These are phyloP conservation scores for Comarum palustre DNA, from an alignment of 306 rosid species.

Conservation along the genomic window DNA sequence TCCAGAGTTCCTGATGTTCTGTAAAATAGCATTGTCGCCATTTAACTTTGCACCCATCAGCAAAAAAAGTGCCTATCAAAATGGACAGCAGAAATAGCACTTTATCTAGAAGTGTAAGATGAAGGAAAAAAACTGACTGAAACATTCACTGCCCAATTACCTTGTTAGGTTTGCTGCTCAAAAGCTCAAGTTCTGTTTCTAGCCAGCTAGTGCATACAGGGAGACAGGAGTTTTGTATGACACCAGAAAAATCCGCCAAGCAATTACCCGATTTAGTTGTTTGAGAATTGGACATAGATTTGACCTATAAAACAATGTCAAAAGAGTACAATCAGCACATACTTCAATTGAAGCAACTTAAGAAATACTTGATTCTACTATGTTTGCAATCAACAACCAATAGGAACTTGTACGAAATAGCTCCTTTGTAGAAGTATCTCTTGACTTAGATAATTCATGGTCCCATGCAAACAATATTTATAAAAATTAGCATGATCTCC, in stretches of 20 bases:
- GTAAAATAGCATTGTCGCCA: conserved; percentile 52
- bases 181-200: conserved; percentile 59
- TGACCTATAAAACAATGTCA: conserved; percentile 53
- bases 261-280: conserved; percentile 42
- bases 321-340: neutral
- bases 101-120: conserved; percentile 21
- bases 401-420: neutral
- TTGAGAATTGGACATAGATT: conserved; percentile 40
- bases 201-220: conserved; percentile 72
- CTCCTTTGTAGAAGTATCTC: neutral
- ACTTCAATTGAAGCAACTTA: conserved; percentile 6
- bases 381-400: neutral
- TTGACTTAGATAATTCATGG: neutral
- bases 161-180: conserved; percentile 43
- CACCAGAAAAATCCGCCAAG: conserved; percentile 49
- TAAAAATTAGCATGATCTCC: neutral
- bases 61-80: conserved; percentile 50
- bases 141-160: conserved; percentile 37
- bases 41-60: conserved; percentile 58
- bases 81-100: conserved; percentile 18
- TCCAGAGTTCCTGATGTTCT: conserved; percentile 74
- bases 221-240: conserved; percentile 49
- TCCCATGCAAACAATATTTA: neutral
- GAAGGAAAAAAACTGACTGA: conserved; percentile 9
- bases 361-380: neutral